Base-by-base conservation (phyloP, 139 green algal species). In the Edaphochlamys debaryana region DNA sequence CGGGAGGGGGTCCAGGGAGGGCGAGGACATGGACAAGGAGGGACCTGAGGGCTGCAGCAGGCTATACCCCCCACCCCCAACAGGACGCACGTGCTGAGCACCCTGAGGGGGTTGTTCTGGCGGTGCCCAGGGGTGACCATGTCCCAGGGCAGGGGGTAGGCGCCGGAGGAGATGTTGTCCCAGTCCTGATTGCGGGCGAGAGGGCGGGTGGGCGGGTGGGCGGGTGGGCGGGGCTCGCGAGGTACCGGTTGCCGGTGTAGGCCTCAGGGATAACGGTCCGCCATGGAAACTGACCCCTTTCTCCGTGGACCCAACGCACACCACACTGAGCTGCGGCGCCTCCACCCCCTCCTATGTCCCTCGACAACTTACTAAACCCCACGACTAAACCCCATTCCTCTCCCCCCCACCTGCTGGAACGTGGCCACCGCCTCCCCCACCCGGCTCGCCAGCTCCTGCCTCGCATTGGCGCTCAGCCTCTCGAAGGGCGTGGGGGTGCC, bases 101-200 rank as follows among this genome's bases (percentile, higher is more conserved):
- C 80, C 62, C 88, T 94, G 1, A 95, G 73, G 2, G 95, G 95
- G 92, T 94, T 95, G 81, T 86, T 94, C 92, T 98, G 95, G n/a
- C 92, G 80, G 90, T 97, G 92, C 13, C 23, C 34, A 0, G 72
- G 63, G 2, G 88, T 92, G 32, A 88, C 85, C 95, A 98, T 98
- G 87, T 98, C 95, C 87, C 92, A 98, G 3, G 95, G 95, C 75
- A 95, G 62, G 25, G 84, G 88, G 89, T 96, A 98, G 0, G 45
- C 32, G 8, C 85, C 85, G 4, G 37, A 29, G 41, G 63, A 45
- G 77, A 92, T 89, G 32, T 73, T 77, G 27, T 69, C 86, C 38
- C 84, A 32, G 71, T 92, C 89, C 84, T 91, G 80, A 22, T 58
- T 71, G 29, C 11, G 37, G 23, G 32, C 37, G 30, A 71, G 67